Base-by-base conservation (phyloP, 2,329 filamentous ascomycete species). In the Arthroderma uncinatum region DNA sequence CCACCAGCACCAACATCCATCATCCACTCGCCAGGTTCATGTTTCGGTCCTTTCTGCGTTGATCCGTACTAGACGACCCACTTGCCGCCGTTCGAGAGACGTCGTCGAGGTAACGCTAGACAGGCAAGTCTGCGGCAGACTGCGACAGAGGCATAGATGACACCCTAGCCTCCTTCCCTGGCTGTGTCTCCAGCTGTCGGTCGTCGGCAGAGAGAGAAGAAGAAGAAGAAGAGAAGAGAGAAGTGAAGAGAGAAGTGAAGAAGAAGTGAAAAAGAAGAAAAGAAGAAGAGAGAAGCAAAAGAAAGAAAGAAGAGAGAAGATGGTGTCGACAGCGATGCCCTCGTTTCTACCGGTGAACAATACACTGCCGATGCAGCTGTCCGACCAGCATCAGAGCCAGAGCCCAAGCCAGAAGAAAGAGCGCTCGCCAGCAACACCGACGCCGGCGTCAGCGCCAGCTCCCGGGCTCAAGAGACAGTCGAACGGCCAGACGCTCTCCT, bases 271-370 rank as follows among this genome's bases (percentile, higher is more conserved):
- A 10, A 48, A 28, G 4, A 14, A 21, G 44, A 48, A 48, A 48
- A n/a, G 14, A 44, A 19, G 40, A n/a, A 30, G 23, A 10, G 25
- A 33, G 47, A 30, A 23, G 16, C 14, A 44, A 19, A 23, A 48
- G 10, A 48, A 28, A 23, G 21, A 4, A 25, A 25, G 12, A 25
- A 53, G 8, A 16, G 30, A 30, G 23, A 53, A 28, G 19, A 23
- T 53, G 30, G 50, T 30, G 5, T 53, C 50, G 30, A 53, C 44
- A 4, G 44, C 68, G 65, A 82, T 83, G 79, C 75, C 80, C 62
- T 73, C 78, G 58, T 84, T 85, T 68, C 76, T 78, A 66, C 78
- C 82, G 61, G 80, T 84, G 67, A 84, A 84, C 70, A 78, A 77
- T 60, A 10, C 36, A 5, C n/a, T 16, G 36, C 14, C 36, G 6